phyloP scores from a whole-genome alignment of 2,329 filamentous ascomycete species.

The Sarocladium strictum region DNA sequence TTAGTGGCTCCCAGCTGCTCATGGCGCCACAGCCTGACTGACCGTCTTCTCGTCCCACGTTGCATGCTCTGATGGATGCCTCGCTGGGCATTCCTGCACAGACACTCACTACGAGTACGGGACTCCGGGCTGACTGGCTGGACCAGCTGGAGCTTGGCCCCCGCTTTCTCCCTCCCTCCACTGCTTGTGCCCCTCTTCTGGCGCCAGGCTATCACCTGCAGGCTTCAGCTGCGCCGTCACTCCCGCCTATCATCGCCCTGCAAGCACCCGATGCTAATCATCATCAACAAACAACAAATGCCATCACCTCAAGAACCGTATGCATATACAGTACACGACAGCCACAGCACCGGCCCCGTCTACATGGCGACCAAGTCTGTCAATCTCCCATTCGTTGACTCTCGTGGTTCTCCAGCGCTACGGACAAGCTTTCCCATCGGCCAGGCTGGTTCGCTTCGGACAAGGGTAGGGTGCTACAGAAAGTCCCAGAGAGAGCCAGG shows the following conservation, averaged over 20 bases:
- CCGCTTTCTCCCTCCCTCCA: not conserved
- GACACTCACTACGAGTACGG: no score
- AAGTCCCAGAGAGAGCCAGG: not conserved
- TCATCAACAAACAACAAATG: constrained; percentile 9
- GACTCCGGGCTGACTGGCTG: no score
- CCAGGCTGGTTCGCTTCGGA: not conserved
- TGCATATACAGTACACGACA: not conserved
- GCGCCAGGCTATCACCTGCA: not conserved
- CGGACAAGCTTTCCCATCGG: not conserved
- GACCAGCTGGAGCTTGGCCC: not conserved
- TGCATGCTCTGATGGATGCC: not conserved
- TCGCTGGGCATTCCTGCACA: no score
- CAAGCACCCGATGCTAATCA: not conserved
- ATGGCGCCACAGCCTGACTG: not conserved
- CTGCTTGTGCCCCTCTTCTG: not conserved
- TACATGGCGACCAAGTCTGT: not conserved
- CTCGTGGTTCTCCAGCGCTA: not conserved
- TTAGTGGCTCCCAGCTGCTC: not conserved
- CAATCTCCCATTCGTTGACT: not conserved
- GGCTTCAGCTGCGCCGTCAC: not conserved
- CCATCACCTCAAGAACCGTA: not conserved
- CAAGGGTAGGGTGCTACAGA: not conserved
- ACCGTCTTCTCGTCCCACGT: not conserved
- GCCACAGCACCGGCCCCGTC: not conserved
- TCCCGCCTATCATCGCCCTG: not conserved